These are phyloP conservation scores for Suillus sp. DNA, from an alignment of 768 basidiomycete genomes.

Conservation along the genomic window DNA sequence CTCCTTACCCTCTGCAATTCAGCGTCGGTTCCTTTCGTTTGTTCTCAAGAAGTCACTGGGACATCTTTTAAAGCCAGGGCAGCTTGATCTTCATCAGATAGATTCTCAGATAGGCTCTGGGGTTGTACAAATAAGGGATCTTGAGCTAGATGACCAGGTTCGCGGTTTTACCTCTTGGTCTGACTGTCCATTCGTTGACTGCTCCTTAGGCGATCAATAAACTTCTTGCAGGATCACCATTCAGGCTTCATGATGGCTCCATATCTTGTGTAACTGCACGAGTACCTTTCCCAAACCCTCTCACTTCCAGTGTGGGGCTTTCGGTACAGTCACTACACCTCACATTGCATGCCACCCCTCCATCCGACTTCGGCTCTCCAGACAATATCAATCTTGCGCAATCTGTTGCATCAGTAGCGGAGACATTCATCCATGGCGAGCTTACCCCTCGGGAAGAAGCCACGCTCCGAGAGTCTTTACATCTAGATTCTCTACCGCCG, in stretches of 20 bases:
- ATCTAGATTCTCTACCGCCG: slow-evolving; percentile 41
- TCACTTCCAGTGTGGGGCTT: slow-evolving; percentile 71
- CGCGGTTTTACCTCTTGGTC: slow-evolving; percentile 32
- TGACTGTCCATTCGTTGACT: slow-evolving; percentile 20
- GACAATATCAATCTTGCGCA: slow-evolving; percentile 56
- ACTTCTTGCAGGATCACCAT: slow-evolving; percentile 62
- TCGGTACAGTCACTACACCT: slow-evolving; percentile 70
- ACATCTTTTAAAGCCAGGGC: slow-evolving; percentile 85
- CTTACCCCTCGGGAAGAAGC: slow-evolving; percentile 72
- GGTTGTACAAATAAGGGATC: slow-evolving; percentile 80
- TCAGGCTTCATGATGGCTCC: slow-evolving; percentile 69
- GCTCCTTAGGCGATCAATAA: slow-evolving; percentile 73
- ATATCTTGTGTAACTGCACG: slow-evolving; percentile 75
- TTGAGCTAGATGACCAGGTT: slow-evolving; percentile 78
- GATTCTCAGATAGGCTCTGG: slow-evolving; percentile 94
- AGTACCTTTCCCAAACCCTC: slow-evolving; percentile 85
- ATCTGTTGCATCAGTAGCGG: slow-evolving; percentile 83
- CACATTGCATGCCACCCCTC: slow-evolving; percentile 50
- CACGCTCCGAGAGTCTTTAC: slow-evolving; percentile 68
- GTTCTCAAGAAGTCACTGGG: slow-evolving; percentile 82
- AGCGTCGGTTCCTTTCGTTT: slow-evolving; percentile 89
- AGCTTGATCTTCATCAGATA: slow-evolving; percentile 83
- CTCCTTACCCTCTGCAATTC: slow-evolving; percentile 69
- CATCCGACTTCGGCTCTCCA: slow-evolving; percentile 16
- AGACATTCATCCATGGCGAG: slow-evolving; percentile 86